phyloP scores from a whole-genome alignment of 306 rosid genomes.

The Oxytropis ochrocephala region DNA sequence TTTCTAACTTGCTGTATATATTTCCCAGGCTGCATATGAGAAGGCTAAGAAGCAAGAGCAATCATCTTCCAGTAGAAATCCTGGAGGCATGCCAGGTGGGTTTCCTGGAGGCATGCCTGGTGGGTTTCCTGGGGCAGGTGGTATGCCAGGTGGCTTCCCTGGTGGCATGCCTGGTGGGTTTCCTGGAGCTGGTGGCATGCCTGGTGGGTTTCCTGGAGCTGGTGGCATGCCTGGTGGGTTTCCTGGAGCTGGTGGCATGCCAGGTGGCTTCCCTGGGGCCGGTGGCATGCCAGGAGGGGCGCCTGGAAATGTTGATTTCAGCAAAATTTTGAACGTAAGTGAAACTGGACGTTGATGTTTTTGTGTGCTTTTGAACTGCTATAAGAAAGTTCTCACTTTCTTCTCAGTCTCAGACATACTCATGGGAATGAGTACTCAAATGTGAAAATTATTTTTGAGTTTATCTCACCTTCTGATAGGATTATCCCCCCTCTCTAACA shows the following conservation, averaged over 20 bases:
- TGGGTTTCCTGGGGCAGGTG: slow-evolving; percentile 32
- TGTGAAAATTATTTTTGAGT: no score
- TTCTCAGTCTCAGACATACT: not conserved
- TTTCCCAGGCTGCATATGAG: slow-evolving; percentile 77
- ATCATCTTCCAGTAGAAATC: slow-evolving; percentile 63
- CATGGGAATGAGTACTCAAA: not conserved
- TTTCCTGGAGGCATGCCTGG: slow-evolving; percentile 55
- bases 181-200: slow-evolving; percentile 19
- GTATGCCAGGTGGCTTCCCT: slow-evolving; percentile 48
- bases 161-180: slow-evolving; percentile 47
- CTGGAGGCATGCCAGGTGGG: slow-evolving; percentile 73
- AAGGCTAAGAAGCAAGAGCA: slow-evolving; percentile 77
- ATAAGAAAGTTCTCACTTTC: not conserved
- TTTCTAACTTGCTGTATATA: slow-evolving; percentile 15
- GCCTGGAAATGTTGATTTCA: slow-evolving; percentile 85
- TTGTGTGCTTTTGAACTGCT: not conserved
- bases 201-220: slow-evolving; percentile 25
- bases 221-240: slow-evolving; percentile 41
- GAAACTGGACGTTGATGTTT: not conserved
- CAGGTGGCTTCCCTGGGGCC: slow-evolving; percentile 43
- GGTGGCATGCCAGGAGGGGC: slow-evolving; percentile 61
- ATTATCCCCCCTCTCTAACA: no score
- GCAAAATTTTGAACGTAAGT: slow-evolving; percentile 83
- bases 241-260: slow-evolving; percentile 39
- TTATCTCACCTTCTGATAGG: not conserved